Evolutionary conservation across 2,329 filamentous ascomycete genomes (phyloP).

Genomic region (Daldinia sp.): DNA sequence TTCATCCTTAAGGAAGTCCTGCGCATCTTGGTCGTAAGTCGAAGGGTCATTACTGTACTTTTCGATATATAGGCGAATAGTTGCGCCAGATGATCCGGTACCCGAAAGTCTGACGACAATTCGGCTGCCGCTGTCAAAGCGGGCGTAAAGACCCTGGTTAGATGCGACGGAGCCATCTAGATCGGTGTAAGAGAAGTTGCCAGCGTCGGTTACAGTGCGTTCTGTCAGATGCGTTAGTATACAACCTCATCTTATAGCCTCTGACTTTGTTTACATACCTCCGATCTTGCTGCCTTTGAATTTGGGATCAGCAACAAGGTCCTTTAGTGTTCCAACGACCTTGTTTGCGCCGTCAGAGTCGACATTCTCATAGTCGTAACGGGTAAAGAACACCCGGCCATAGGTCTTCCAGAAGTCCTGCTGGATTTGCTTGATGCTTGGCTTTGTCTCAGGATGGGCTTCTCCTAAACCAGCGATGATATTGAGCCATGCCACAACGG

Average conservation of each 20-base stretch:
- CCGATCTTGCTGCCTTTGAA: slow-evolving; percentile 86
- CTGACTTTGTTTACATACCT: slow-evolving; percentile 54
- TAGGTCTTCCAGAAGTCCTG: slow-evolving; percentile 97
- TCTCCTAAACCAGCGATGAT: slow-evolving; percentile 95
- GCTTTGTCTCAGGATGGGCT: slow-evolving; percentile 78
- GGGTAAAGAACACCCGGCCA: slow-evolving; percentile 98
- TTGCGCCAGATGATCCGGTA: slow-evolving; percentile 93
- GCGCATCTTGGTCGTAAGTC: slow-evolving; percentile 82
- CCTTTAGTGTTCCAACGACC: slow-evolving; percentile 81
- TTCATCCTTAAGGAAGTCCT: slow-evolving; percentile 92
- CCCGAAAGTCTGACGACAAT: slow-evolving; percentile 95
- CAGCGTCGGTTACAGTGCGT: slow-evolving; percentile 86
- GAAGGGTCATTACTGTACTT: slow-evolving; percentile 86
- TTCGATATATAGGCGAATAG: slow-evolving; percentile 96
- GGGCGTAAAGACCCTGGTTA: slow-evolving; percentile 94
- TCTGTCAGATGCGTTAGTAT: slow-evolving; percentile 50
- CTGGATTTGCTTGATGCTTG: slow-evolving; percentile 95
- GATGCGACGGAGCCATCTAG: slow-evolving; percentile 96
- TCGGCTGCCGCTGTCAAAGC: slow-evolving; percentile 92
- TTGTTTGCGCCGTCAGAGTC: slow-evolving; percentile 91
- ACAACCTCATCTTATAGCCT: background rate
- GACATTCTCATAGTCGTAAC: slow-evolving; percentile 97
- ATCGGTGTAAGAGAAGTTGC: slow-evolving; percentile 98
- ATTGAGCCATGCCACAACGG: slow-evolving; percentile 96
- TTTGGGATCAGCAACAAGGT: slow-evolving; percentile 74